phyloP scores from a whole-genome alignment of 2,329 filamentous ascomycete genomes.

The Fusarium nanum region DNA sequence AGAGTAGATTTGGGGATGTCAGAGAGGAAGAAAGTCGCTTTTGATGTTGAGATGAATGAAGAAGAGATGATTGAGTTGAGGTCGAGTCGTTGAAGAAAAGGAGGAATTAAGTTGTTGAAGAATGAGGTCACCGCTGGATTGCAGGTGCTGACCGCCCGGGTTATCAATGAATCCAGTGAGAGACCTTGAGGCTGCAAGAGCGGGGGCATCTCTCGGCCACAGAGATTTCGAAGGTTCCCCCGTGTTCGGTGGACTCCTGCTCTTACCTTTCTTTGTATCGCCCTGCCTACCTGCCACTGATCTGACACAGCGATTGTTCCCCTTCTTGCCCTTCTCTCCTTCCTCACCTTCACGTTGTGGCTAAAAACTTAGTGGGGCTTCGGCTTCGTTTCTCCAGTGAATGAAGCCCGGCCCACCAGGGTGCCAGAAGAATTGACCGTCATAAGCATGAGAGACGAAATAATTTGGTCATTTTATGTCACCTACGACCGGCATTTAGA shows the following conservation, averaged over 20 bases:
- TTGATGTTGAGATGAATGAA: slow-evolving; percentile 7
- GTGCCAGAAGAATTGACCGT: too few relatives aligned
- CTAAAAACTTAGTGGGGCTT: slow-evolving; percentile 22
- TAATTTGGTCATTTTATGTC: too few relatives aligned
- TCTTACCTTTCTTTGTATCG: neutral
- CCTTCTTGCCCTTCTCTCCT: neutral
- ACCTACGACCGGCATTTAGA: too few relatives aligned
- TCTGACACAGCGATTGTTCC: neutral
- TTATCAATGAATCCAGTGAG: slow-evolving; percentile 26
- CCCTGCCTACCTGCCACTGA: neutral
- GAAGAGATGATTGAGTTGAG: neutral
- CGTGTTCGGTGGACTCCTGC: slow-evolving; percentile 29
- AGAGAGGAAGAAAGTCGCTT: neutral
- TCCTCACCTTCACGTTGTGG: neutral
- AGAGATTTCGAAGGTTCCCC: slow-evolving; percentile 31
- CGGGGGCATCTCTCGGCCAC: slow-evolving; percentile 17
- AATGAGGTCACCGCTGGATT: slow-evolving; percentile 34
- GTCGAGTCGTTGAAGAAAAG: neutral
- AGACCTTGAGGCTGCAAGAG: slow-evolving; percentile 24
- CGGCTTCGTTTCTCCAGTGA: neutral
- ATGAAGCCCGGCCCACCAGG: neutral
- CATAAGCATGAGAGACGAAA: too few relatives aligned
- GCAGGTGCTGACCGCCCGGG: slow-evolving; percentile 32
- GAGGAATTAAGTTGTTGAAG: slow-evolving; percentile 24
- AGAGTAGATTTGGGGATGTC: neutral